Evolutionary conservation across 495 filamentous ascomycete species (phyloP).

Genomic region (Aspergillus diversus): DNA sequence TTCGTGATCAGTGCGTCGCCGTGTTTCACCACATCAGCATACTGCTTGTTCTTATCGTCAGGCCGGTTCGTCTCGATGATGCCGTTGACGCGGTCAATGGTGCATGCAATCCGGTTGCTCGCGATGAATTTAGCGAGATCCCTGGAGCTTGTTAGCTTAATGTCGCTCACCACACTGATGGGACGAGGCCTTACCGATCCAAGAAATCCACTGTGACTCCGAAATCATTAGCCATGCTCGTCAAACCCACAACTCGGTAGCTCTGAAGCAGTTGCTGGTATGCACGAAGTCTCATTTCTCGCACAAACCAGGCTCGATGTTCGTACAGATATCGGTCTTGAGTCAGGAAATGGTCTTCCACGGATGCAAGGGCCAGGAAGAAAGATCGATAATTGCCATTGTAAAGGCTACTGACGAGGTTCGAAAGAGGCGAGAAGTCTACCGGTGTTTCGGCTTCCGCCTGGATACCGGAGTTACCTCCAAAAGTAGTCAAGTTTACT

Average conservation of each 20-base stretch:
- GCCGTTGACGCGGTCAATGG: slow-evolving; percentile 95
- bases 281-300: slow-evolving; percentile 93
- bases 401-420: slow-evolving; percentile 88
- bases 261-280: slow-evolving; percentile 98
- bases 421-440: slow-evolving; percentile 81
- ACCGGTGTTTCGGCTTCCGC: slow-evolving; percentile 74
- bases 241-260: slow-evolving; percentile 93
- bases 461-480: slow-evolving; percentile 65
- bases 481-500: slow-evolving; percentile 83
- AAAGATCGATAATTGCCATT: slow-evolving; percentile 90
- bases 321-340: slow-evolving; percentile 94
- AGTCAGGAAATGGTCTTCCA: slow-evolving; percentile 91
- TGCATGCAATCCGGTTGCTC: slow-evolving; percentile 89
- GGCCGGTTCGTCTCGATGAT: slow-evolving; percentile 98
- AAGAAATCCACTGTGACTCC: slow-evolving; percentile 95
- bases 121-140: slow-evolving; percentile 98
- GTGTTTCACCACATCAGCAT: slow-evolving; percentile 94
- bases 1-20: slow-evolving; percentile 97
- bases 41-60: slow-evolving; percentile 99
- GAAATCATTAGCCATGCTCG: slow-evolving; percentile 95
- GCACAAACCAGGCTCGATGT: slow-evolving; percentile 93
- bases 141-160: slow-evolving; percentile 47
- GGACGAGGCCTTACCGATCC: slow-evolving; percentile 66
- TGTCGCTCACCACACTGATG: neutral
- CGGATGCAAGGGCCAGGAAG: slow-evolving; percentile 86